These are phyloP conservation scores for Ascoidea rubescens DNA, from an alignment of 805 yeast genomes.

Conservation along the genomic window DNA sequence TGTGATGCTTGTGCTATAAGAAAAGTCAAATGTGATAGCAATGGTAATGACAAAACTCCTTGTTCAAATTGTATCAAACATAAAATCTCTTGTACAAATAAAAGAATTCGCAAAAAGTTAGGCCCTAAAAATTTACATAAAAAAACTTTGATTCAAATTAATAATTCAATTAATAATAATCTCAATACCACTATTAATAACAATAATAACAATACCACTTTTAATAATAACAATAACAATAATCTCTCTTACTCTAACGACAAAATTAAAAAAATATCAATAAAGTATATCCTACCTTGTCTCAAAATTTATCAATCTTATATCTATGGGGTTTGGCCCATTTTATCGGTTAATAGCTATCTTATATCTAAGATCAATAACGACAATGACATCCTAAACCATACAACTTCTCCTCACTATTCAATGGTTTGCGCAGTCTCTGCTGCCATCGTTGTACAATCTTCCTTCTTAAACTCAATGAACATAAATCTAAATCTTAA, in stretches of 20 bases:
- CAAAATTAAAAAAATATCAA: neutral
- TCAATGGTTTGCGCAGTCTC: neutral
- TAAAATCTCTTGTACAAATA: neutral
- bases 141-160: neutral
- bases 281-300: neutral
- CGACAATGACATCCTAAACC: neutral
- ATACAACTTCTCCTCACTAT: neutral
- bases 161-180: too few species aligned
- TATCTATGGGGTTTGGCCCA: neutral
- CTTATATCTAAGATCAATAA: neutral
- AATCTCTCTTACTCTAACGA: neutral
- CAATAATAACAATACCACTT: too few species aligned
- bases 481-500: neutral
- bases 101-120: neutral
- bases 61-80: neutral
- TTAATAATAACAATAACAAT: too few species aligned
- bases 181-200: too few species aligned
- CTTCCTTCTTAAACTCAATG: too few species aligned
- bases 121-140: neutral
- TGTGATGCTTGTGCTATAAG: neutral
- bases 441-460: neutral
- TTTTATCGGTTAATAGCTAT: neutral
- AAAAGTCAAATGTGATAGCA: neutral
- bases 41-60: too few species aligned
- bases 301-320: too few species aligned